Evolutionary conservation across 192 early-diverging fungal genomes (phyloP).

Genomic region (Thoreauomyces humboldtii): DNA sequence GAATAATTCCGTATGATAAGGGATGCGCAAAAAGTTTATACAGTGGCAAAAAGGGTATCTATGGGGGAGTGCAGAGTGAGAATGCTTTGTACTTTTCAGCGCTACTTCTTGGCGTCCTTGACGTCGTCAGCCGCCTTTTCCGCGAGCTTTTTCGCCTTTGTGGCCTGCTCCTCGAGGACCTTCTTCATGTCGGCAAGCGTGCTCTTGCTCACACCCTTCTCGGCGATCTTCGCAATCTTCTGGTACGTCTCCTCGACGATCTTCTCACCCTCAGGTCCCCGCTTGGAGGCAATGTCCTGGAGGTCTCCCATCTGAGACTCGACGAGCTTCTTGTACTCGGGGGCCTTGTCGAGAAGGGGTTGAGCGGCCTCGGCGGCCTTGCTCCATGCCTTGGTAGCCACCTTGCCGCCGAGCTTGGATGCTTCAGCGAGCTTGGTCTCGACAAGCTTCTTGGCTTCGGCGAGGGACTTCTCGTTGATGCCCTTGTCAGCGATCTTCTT

Average conservation of each 20-base stretch:
- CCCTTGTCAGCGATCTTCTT: constrained; percentile 19
- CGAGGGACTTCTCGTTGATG: constrained; percentile 12
- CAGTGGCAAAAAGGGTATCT: no score
- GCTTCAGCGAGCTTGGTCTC: constrained; percentile 5
- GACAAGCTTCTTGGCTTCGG: constrained; percentile 10
- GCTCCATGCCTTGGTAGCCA: not conserved
- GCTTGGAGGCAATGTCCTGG: constrained; percentile 2
- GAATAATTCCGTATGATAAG: no score
- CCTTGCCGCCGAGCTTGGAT: not conserved
- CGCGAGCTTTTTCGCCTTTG: constrained; percentile 5
- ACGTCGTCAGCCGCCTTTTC: constrained; percentile 2
- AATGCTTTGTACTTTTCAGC: no score
- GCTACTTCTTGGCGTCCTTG: not conserved
- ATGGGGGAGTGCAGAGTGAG: no score
- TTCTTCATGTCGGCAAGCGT: constrained; percentile 8
- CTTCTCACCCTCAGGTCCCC: constrained; percentile 11
- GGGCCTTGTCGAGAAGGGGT: constrained; percentile 5
- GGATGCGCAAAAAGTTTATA: no score
- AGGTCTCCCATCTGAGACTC: not conserved
- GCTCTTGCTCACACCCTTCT: constrained; percentile 10
- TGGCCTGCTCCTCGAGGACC: constrained; percentile 3
- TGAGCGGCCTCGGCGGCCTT: not conserved
- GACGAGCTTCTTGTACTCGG: constrained; percentile 4
- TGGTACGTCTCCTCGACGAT: constrained; percentile 8
- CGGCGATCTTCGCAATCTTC: constrained; percentile 17